Percentiles rank a stretch among this genome's conserved stretches.
Evolutionary conservation across 768 basidiomycete genomes (phyloP).

Genomic region (Leccinum uliginosum): DNA sequence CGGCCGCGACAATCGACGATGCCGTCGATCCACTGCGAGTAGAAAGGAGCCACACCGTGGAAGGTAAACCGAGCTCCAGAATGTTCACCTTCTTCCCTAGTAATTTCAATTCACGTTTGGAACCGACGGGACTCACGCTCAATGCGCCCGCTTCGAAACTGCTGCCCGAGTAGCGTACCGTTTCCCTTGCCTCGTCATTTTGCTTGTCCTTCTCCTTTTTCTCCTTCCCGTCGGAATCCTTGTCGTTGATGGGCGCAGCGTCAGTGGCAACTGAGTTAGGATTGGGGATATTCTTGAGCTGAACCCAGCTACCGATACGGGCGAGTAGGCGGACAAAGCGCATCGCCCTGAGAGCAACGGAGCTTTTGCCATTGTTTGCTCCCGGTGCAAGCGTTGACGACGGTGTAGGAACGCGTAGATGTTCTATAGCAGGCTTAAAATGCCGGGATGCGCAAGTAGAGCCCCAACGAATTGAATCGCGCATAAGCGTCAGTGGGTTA

Average conservation of each 20-base stretch:
- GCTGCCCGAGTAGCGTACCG: slow-evolving; percentile 48
- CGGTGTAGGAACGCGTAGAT: slow-evolving; percentile 19
- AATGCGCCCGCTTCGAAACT: slow-evolving; percentile 65
- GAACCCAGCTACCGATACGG: slow-evolving; percentile 68
- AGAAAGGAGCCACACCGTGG: slow-evolving; percentile 44
- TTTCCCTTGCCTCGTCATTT: slow-evolving; percentile 32
- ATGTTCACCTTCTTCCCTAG: slow-evolving; percentile 48
- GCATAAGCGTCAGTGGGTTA: slow-evolving; percentile 34
- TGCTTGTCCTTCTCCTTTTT: too few species aligned
- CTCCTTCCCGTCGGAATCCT: slow-evolving; percentile 30
- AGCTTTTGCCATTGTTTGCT: slow-evolving; percentile 39
- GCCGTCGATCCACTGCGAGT: slow-evolving; percentile 33
- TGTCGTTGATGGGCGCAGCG: slow-evolving; percentile 26
- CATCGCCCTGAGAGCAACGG: slow-evolving; percentile 77
- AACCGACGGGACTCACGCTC: slow-evolving; percentile 33
- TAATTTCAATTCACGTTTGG: slow-evolving; percentile 28
- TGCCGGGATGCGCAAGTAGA: slow-evolving; percentile 28
- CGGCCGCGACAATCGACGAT: slow-evolving; percentile 28
- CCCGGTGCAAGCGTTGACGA: slow-evolving; percentile 31
- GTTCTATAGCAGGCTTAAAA: slow-evolving; percentile 10
- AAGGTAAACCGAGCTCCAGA: slow-evolving; percentile 58
- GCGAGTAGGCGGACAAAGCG: slow-evolving; percentile 69
- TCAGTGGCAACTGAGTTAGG: slow-evolving; percentile 23
- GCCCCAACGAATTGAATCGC: slow-evolving; percentile 62
- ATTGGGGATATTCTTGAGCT: slow-evolving; percentile 41